Evolutionary conservation across 176 grass and related monocot genomes (phyloP), one percentile per base, ranked within the genome.

Genomic region (Cocos nucifera): DNA sequence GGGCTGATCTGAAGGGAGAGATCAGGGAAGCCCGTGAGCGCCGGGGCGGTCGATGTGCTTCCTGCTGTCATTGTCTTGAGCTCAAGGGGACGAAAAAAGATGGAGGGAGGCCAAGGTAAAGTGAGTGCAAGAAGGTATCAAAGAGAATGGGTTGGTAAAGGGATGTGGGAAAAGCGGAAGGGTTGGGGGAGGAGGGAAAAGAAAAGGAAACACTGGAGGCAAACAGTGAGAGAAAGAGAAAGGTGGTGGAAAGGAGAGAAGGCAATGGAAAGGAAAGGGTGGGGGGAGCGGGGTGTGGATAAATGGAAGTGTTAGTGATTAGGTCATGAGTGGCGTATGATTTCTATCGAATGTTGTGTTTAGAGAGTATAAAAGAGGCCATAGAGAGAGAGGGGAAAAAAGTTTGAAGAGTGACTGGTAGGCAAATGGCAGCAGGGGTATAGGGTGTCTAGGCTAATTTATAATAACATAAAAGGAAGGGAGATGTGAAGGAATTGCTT

Each of bases 311-410:
- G n/a, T 60, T 29, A 60, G 71, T 87, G 86, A 95, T 95, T 95
- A 90, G 86, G 83, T 82, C 80, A 95, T 95, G 90, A 89, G 86
- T 95, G 85, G 77, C 82, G 76, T 89, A 95, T 95, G 83, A 95
- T 95, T 85, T 87, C 70, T 72, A 77, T 73, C 39, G 29, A 23
- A 15, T 59, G 69, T 67, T 78, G 73, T 69, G 70, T 62, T 69
- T 74, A 73, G 65, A 61, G 77, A 25, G 54, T 66, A 63, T 6
- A 16, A 59, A 61, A 24, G 48, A 19, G 23, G n/a, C 28, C 50
- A 39, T 16, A 64, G n/a, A 9, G 26, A 26, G n/a, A 35, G 59
- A 35, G 32, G 59, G 50, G 32, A 4, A 55, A 10, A 28, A 22
- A 5, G 57, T 53, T 26, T 62, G 57, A 61, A 25, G 0, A 18